A percentile compares a stretch with the other conserved stretches of the same genome.
These are phyloP conservation scores for Posidonia oceanica DNA, from an alignment of 116 monocot species.

Conservation along the genomic window DNA sequence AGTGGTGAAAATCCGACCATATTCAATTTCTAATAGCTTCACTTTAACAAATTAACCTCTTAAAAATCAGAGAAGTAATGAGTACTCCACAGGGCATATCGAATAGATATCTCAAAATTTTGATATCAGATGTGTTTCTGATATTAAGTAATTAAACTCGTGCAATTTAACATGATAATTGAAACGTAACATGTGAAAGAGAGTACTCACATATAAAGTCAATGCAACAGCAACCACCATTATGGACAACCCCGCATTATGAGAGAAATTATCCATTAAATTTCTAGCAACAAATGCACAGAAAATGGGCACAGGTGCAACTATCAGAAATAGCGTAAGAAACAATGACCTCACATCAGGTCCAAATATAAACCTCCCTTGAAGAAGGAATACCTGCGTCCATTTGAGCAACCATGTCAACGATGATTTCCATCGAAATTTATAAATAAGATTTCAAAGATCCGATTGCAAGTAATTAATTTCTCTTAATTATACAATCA, in stretches of 20 bases:
- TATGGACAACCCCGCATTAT: conserved; percentile 60
- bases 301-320: conserved; percentile 63
- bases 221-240: conserved; percentile 63
- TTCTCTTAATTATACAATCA: no score
- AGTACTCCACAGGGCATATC: no score
- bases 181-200: no score
- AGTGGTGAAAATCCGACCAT: no score
- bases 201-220: conserved; percentile 80
- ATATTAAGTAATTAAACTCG: no score
- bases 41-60: no score
- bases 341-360: conserved; percentile 81
- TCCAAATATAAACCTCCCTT: conserved; percentile 88
- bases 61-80: no score
- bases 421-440: background rate
- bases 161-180: no score
- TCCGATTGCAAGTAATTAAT: no score
- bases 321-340: conserved; percentile 77
- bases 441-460: background rate
- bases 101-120: no score
- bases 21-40: no score
- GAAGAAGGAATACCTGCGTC: conserved; percentile 52
- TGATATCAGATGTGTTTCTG: no score
- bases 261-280: conserved; percentile 59
- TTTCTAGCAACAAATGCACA: conserved; percentile 80
- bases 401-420: conserved; percentile 3